Percentiles rank a stretch among this genome's conserved stretches.
These are phyloP conservation scores for Boletus semigastroideus DNA, from an alignment of 1,284 basidiomycete species.

Conservation along the genomic window DNA sequence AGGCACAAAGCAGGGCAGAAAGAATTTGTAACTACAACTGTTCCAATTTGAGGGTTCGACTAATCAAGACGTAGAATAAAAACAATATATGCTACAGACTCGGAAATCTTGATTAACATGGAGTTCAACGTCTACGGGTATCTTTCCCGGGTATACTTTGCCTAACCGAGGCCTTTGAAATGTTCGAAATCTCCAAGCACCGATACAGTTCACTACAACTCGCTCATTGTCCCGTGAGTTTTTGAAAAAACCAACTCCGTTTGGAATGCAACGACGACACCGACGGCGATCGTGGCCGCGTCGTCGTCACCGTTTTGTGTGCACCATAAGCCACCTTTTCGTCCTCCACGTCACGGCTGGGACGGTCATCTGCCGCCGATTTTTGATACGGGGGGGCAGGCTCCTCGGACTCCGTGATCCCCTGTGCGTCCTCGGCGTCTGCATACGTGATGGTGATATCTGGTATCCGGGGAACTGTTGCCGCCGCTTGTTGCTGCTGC, in stretches of 20 bases:
- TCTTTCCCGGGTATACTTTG: not conserved
- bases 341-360: not conserved
- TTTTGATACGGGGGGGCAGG: constrained; percentile 21
- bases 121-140: not conserved
- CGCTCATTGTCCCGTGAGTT: constrained; percentile 4
- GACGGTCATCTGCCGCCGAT: not conserved
- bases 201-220: not conserved
- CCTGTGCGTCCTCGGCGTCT: constrained; percentile 7
- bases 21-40: no score
- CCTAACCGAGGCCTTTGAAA: not conserved
- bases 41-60: no score
- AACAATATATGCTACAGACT: not conserved
- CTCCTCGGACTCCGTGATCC: not conserved
- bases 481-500: no score
- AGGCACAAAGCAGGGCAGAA: no score
- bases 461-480: constrained; percentile 6
- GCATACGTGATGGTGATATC: constrained; percentile 24
- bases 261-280: constrained; percentile 2
- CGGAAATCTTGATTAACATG: not conserved
- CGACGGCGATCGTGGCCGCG: not conserved
- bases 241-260: constrained; percentile 25
- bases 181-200: not conserved
- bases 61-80: no score
- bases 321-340: constrained; percentile 16
- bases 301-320: not conserved